Percentiles rank a stretch among this genome's conserved stretches.
Conservation (phyloP, 1,139 yeast genomes). For the Pichia sp. region DNA sequence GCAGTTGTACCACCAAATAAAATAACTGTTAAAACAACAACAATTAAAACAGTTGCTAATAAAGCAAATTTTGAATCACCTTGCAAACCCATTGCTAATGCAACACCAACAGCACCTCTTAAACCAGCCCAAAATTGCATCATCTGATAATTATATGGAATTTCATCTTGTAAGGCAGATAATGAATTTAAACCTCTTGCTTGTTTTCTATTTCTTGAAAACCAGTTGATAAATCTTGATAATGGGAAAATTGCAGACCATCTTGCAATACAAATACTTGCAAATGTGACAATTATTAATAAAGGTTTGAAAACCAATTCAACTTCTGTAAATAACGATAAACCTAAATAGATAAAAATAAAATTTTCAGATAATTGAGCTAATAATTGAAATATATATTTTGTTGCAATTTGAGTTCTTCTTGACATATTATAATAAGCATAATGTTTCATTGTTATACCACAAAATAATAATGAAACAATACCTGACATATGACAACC, state of each 20-base stretch:
- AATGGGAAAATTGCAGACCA: slow-evolving; percentile 98
- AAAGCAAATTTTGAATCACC: slow-evolving; percentile 89
- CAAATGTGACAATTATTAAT: slow-evolving; percentile 80
- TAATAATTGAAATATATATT: slow-evolving; percentile 84
- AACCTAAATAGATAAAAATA: slow-evolving; percentile 89
- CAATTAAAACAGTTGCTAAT: slow-evolving; percentile 90
- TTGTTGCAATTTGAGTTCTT: slow-evolving; percentile 93
- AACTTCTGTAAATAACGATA: slow-evolving; percentile 91
- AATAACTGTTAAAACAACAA: slow-evolving; percentile 92
- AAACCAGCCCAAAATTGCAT: slow-evolving; percentile 99
- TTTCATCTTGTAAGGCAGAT: slow-evolving; percentile 68
- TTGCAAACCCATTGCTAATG: slow-evolving; percentile 93
- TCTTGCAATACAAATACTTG: slow-evolving; percentile 89
- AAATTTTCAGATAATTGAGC: slow-evolving; percentile 96
- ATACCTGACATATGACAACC: slow-evolving; percentile 99
- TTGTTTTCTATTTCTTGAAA: slow-evolving; percentile 49
- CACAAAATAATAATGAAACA: slow-evolving; percentile 90
- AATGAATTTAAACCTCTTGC: slow-evolving; percentile 35
- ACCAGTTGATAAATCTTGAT: slow-evolving; percentile 76
- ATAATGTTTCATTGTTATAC: slow-evolving; percentile 92
- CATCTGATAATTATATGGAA: slow-evolving; percentile 93
- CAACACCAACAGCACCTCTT: slow-evolving; percentile 99
- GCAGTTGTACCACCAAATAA: slow-evolving; percentile 98
- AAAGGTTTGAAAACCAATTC: slow-evolving; percentile 92
- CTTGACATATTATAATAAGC: slow-evolving; percentile 97